Base-by-base conservation (phyloP, 768 basidiomycete genomes). In the Chalciporus sphaerocephalus region DNA sequence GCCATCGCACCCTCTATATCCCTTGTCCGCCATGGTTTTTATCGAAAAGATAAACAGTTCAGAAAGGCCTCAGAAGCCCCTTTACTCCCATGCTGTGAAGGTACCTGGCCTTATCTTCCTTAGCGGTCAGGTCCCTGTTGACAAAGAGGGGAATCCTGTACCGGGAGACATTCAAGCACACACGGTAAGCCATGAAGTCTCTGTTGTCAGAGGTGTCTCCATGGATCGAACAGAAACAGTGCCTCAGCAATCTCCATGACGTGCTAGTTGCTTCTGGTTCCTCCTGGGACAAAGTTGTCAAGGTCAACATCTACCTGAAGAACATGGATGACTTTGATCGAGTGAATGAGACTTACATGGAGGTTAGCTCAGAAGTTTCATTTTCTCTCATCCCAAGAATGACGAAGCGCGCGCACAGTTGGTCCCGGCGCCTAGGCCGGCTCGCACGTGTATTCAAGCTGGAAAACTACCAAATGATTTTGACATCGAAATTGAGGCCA, bases 391-490 rank as follows among this genome's bases (percentile, higher is more conserved):
- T 43, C n/a, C 9, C 9, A 23, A 15, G 18, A 35, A 8, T 17
- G 8, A 22, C 32, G 17, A n/a, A 36, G 13, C 10, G 18, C 13
- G 16, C 28, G 16, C 13, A 12, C 35, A 78, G 76, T 48, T 76
- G 8, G 56, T 78, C 22, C 78, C 78, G 0, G 66, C 60, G 24
- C 78, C 76, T 13, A 87, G 87, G 67, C 88, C 87, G 10, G 80
- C 86, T 7, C 68, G 87, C 44, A 85, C 84, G 8, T 85, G 82
- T 61, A 85, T 91, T 51, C 85, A 88, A 67, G 83, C 80, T 11
- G 82, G 75, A 7, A 75, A 75, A 52, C 70, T 88, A 27, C 85
- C 85, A 0, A 72, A 73, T 53, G 83, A 85, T 48, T 84, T 86
- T 6, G 75, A 84, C 53, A 73, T 87, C 34, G 87, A 90, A 69